Base-by-base conservation (phyloP, 2,329 filamentous ascomycete species). In the Aspergillus luchuensis region DNA sequence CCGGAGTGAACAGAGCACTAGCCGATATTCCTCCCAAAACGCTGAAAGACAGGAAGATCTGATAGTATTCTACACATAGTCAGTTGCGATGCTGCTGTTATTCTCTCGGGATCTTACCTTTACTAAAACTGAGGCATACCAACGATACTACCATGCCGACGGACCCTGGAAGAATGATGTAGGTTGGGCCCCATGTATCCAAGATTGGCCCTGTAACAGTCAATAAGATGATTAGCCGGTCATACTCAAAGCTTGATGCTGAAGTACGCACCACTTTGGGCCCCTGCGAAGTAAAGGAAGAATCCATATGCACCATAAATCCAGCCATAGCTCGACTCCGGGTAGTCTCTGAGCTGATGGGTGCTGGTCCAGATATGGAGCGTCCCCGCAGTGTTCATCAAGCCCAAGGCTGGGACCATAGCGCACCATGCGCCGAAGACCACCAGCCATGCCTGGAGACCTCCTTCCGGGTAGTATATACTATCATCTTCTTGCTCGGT, bases 281-380 rank as follows among this genome's bases (percentile, higher is more conserved):
- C 65, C 0, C 66, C 65, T 7, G 63, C 68, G 60, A 74, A 67
- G 36, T 77, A 78, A 10, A 78, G 62, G 50, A 79, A 73, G 58
- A 79, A 80, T 0, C 69, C 72, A 60, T 75, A 79, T 1, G 71
- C 66, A 10, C 76, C 74, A 58, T 75, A 78, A 19, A 80, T 79
- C 78, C 78, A 80, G 0, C 77, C 76, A 30, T 77, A 76, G 13
- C 67, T 72, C 0, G 72, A 73, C 17, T 72, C 61, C 1, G 75
- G 72, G 21, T 76, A 75, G 1, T 63, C 63, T 2, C 62, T 60
- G n/a, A 80, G 65, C 56, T 79, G 74, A 58, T 79, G 70, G 1
- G 69, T 66, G 33, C 67, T 70, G 3, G 77, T 71, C 72, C 74
- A 79, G 1, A 77, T 73, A 57, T 80, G 74, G 2, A 79, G 66